Base-by-base conservation (phyloP, 2,329 filamentous ascomycete genomes). In the Fonsecaea pedrosoi region DNA sequence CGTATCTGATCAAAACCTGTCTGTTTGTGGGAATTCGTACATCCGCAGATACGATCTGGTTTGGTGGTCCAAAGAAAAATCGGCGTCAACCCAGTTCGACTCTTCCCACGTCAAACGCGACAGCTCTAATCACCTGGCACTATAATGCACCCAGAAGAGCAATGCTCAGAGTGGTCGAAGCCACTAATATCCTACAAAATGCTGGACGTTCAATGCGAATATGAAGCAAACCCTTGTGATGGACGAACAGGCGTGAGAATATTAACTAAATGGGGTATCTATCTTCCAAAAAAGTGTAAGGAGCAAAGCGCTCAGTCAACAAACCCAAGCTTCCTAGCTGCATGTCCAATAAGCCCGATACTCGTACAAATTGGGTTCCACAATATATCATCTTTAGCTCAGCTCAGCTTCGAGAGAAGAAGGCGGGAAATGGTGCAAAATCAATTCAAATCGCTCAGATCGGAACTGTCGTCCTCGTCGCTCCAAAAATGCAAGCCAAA, bases 191-290 rank as follows among this genome's bases (percentile, higher is more conserved):
- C 25, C 25, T 25, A 25, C 25, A 25, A 25, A 7, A 5, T 37
- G 35, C 35, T 37, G 10, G 10, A 10, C 10, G 4, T 42, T n/a
- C 40, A 42, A 13, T 40, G 37, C 37, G 9, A 13, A 40, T 3
- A 9, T 18, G 18, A 7, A 45, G 3, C 40, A n/a, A 21, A n/a
- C 40, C 18, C 15, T 45, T 45, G 40, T 50, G 18, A 10, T 50
- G 18, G 25, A 25, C 25, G 25, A 25, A 10, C 3, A 15, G 12
- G n/a, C 8, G 3, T 10, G 18, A n/a, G 2, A 45, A 42, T 40
- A 42, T 48, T 45, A 60, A 60, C 57, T 60, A 50, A 60, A 60
- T 48, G 57, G 57, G 57, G 57, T 60, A 60, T 60, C 38, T 60
- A 60, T 60, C 21, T 25, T 25, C 40, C 48, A 60, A 7, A 42